Conservation (phyloP, 1,284 basidiomycete genomes). For the Sporisorium reilianum region DNA sequence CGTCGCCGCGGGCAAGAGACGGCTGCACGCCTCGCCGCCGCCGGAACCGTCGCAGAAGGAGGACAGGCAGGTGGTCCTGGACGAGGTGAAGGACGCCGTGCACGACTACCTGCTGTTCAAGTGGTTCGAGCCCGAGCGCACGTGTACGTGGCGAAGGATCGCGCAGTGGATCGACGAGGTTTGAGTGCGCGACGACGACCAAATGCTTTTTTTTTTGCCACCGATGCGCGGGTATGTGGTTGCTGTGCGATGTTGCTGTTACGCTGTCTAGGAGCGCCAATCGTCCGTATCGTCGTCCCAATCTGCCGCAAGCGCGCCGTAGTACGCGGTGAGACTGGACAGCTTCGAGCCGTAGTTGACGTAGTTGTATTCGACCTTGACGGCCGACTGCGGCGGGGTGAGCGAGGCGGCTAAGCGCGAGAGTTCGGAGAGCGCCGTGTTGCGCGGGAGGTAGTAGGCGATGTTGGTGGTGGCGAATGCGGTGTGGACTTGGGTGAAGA, state of each 20-base stretch:
- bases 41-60: slow-evolving; percentile 27
- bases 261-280: slow-evolving; percentile 12
- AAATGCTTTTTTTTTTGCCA: too few relatives aligned
- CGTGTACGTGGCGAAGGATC: slow-evolving; percentile 53
- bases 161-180: slow-evolving; percentile 58
- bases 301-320: slow-evolving; percentile 69
- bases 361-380: slow-evolving; percentile 90
- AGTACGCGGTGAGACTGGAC: slow-evolving; percentile 75
- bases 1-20: not conserved
- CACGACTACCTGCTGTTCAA: slow-evolving; percentile 64
- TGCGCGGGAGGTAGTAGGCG: slow-evolving; percentile 90
- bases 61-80: slow-evolving; percentile 55
- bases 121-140: slow-evolving; percentile 65
- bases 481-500: slow-evolving; percentile 73
- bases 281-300: slow-evolving; percentile 48
- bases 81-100: slow-evolving; percentile 62
- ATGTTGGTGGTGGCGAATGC: slow-evolving; percentile 46
- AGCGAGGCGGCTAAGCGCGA: slow-evolving; percentile 72
- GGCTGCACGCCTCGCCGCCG: slow-evolving; percentile 6
- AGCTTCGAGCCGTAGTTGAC: slow-evolving; percentile 79
- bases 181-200: not conserved
- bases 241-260: not conserved
- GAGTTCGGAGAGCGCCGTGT: slow-evolving; percentile 81
- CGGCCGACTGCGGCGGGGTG: slow-evolving; percentile 42
- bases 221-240: too few relatives aligned